Conservation (phyloP, 2,329 filamentous ascomycete genomes). For the Chrysoporthe deuterocubensis region DNA sequence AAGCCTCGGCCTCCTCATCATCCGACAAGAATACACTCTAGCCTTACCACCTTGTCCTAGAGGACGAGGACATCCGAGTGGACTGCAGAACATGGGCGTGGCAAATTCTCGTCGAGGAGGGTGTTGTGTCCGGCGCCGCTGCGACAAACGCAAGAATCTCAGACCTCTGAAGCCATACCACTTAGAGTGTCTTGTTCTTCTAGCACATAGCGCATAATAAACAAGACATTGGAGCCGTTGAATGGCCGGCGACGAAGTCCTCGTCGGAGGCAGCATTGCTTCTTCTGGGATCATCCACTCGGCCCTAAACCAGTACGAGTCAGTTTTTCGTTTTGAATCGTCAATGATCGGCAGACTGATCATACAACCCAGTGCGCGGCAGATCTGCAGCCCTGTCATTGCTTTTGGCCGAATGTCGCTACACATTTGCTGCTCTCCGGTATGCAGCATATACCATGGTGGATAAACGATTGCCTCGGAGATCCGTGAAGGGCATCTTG, state of each 20-base stretch:
- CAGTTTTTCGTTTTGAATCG: slow-evolving; percentile 1
- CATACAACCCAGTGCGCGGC: neutral
- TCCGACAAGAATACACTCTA: too few species aligned
- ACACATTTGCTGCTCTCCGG: neutral
- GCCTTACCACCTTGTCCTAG: too few species aligned
- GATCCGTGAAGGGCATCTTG: neutral
- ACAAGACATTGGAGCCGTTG: neutral
- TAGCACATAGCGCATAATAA: too few species aligned
- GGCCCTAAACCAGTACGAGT: neutral
- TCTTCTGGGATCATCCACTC: neutral
- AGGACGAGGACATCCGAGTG: too few species aligned
- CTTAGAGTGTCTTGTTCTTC: too few species aligned
- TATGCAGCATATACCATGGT: neutral
- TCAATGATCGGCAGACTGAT: neutral
- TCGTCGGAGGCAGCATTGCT: neutral
- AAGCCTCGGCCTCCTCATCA: too few species aligned
- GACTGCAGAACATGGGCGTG: too few species aligned
- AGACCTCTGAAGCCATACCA: too few species aligned
- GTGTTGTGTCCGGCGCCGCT: too few species aligned
- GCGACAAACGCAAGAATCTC: too few species aligned
- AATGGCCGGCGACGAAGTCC: neutral
- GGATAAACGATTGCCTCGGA: neutral
- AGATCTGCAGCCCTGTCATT: neutral
- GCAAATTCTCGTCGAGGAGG: too few species aligned
- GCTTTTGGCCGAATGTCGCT: neutral